A percentile compares a stretch with the other conserved stretches of the same genome.
Evolutionary conservation across 176 grass and related monocot genomes (phyloP).

Genomic region (Microstegium vimineum): DNA sequence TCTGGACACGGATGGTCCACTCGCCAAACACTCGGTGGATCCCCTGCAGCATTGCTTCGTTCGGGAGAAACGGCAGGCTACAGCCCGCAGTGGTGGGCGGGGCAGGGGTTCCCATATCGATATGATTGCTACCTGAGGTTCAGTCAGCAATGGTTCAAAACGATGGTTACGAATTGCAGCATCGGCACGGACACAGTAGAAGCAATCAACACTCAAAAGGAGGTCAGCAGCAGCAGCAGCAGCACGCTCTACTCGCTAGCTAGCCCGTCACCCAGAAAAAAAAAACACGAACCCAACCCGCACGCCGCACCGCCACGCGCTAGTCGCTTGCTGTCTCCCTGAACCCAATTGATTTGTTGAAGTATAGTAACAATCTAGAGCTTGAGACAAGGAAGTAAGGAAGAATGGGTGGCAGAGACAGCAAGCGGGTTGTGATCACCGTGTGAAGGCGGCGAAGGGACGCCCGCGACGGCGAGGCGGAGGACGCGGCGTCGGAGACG

Average conservation of each 20-base stretch:
- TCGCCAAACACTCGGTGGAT: conserved; percentile 11
- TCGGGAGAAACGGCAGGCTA: not conserved
- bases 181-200: not conserved
- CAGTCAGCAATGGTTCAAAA: not conserved
- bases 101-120: conserved; percentile 22
- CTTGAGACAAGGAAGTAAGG: not conserved
- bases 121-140: conserved; percentile 18
- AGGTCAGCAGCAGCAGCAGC: not conserved
- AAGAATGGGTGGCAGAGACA: not conserved
- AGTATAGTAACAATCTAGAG: too few species aligned
- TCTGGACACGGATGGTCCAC: not conserved
- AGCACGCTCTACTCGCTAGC: not conserved
- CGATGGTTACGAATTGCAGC: not conserved
- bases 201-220: not conserved
- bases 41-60: conserved; percentile 25
- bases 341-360: not conserved
- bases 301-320: too few species aligned
- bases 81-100: not conserved
- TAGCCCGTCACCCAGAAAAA: not conserved
- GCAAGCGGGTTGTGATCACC: not conserved
- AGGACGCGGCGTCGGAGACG: conserved; percentile 15
- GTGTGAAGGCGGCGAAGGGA: conserved; percentile 14
- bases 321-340: too few species aligned
- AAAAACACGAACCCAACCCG: not conserved
- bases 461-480: conserved; percentile 16